phyloP scores from a whole-genome alignment of 1,139 yeast genomes.

The Saccharomyces hybrid region DNA sequence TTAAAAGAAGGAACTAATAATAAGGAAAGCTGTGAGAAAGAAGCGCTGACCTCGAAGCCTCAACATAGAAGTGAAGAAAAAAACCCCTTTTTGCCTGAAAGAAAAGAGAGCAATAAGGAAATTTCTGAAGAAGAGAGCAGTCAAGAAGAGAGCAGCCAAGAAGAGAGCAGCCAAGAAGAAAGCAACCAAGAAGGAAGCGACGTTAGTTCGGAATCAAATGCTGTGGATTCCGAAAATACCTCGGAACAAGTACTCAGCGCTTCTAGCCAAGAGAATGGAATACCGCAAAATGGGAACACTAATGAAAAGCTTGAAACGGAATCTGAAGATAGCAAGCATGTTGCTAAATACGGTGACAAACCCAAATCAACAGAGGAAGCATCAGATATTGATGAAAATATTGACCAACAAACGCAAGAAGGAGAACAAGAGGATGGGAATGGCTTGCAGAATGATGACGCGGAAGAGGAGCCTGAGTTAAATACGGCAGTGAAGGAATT shows the following conservation, averaged over 20 bases:
- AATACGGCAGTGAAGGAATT: not conserved
- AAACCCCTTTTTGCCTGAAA: not conserved
- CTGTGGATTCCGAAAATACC: not conserved
- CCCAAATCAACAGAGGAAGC: constrained; percentile 1
- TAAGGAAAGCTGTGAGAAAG: no score
- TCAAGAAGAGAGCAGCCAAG: not conserved
- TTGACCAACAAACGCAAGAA: not conserved
- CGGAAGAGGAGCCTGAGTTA: not conserved
- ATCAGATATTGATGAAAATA: constrained; percentile 2
- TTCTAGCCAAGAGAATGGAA: not conserved
- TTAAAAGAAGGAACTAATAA: not conserved
- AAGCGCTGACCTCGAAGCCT: not conserved
- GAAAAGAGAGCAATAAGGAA: not conserved
- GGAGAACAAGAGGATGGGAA: constrained; percentile 4
- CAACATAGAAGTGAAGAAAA: not conserved
- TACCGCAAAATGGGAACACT: not conserved
- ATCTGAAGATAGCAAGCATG: not conserved
- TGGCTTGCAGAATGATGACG: not conserved
- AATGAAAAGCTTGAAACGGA: not conserved
- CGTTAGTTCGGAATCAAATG: not conserved
- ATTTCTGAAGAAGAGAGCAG: not conserved
- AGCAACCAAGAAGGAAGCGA: not conserved
- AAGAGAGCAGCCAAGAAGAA: not conserved
- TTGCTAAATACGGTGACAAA: not conserved
- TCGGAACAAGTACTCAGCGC: not conserved